Base-by-base conservation (phyloP, 352 stramenopile genomes). In the Phytophthora citrophthora region DNA sequence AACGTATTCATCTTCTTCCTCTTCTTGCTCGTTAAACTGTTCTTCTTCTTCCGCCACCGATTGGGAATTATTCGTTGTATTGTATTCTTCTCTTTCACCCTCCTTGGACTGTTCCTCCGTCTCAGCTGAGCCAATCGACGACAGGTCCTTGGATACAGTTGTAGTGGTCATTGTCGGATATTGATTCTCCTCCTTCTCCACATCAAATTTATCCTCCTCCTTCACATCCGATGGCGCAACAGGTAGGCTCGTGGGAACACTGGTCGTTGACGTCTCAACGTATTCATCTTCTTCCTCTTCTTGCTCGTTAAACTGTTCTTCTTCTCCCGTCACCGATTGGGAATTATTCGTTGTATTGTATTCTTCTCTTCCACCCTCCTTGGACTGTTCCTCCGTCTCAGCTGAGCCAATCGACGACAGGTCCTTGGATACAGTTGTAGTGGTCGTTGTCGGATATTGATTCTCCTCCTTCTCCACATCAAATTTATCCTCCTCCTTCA, bases 231-330 rank as follows among this genome's bases (percentile, higher is more conserved):
- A 59, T 27, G 46, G 26, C 26, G 26, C 38, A 11, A 53, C 31
- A 34, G 29, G 29, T 34, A 34, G 29, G 29, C 9, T 34, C 8
- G 29, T 34, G 29, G 26, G 26, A 7, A 2, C 26, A 29, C 26
- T 29, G 26, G 26, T 29, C 8, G 18, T 34, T 24, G 34, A 27
- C 7, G 29, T 13, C 5, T 39, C 15, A 48, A 27, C 11, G 36
- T 41, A 38, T 12, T 63, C 20, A 29, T 70, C 49, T 34, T 62
- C 54, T 46, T 70, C 54, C 43, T 53, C 5, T 27, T 61, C 43
- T 16, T 36, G 29, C 38, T 68, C 52, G n/a, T 68, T 34, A 34
- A 50, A 61, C 18, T 61, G 40, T 29, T 56, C 26, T 27, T 60
- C 49, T 24, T 63, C 52, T 47, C 62, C 60, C 24, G 34, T 29